These are phyloP conservation scores for Beta lomatogona DNA, from an alignment of 179 eudicot genomes.

Conservation along the genomic window DNA sequence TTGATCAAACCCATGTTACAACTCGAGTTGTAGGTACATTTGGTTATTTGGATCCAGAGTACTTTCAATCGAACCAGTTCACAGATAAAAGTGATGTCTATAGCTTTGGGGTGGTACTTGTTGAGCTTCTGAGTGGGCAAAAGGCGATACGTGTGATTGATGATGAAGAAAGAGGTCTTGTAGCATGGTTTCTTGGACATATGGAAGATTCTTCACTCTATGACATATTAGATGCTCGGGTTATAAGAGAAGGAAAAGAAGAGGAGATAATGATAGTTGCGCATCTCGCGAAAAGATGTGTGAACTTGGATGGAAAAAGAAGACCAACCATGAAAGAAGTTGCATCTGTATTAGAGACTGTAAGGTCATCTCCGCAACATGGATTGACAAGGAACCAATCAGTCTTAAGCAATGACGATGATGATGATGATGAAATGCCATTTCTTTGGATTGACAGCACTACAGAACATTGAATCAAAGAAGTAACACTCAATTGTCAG, in stretches of 20 bases:
- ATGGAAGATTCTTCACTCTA: constrained; percentile 14
- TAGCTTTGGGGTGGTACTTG: constrained; percentile 47
- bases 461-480: too few relatives aligned
- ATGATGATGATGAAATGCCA: too few relatives aligned
- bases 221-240: constrained; percentile 26
- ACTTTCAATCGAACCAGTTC: constrained; percentile 25
- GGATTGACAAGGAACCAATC: constrained; percentile 4
- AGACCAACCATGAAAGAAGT: constrained; percentile 35
- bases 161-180: constrained; percentile 23
- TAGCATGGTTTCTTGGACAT: constrained; percentile 11
- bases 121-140: constrained; percentile 42
- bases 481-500: too few relatives aligned
- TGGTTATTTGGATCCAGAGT: constrained; percentile 35
- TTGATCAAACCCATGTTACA: constrained; percentile 33
- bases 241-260: constrained; percentile 8
- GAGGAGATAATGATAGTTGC: constrained; percentile 26
- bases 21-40: constrained; percentile 29
- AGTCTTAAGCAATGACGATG: neutral
- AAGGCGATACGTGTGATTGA: constrained; percentile 19
- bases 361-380: constrained; percentile 9
- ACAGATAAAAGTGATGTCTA: constrained; percentile 38
- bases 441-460: too few relatives aligned
- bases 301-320: constrained; percentile 25
- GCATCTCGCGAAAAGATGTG: constrained; percentile 28
- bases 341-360: constrained; percentile 12